Base-by-base conservation (phyloP, 2,329 filamentous ascomycete species). In the Apiospora malaysiana region DNA sequence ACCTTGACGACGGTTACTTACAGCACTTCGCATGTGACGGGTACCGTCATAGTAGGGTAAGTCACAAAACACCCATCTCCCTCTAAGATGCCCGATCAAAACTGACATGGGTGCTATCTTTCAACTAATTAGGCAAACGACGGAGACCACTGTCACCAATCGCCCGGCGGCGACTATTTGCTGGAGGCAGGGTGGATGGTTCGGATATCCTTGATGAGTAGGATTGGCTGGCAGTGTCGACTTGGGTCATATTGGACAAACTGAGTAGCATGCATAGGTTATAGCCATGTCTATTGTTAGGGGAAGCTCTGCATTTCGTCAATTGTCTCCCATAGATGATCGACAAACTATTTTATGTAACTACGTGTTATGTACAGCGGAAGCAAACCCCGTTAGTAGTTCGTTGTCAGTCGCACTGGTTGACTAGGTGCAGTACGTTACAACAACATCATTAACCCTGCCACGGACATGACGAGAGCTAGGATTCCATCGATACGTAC, bases 11-110 rank as follows among this genome's bases (percentile, higher is more conserved):
- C 79, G 66, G 69, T 82, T 42, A 72, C 76, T n/a, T 82, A 82
- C 70, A 74, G 74, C 37, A 83, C 81, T 14, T 78, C 73, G 9
- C 79, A 79, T n/a, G 70, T 78, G 8, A 74, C 76, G 0, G 81
- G 79, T 7, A 82, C 80, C 14, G 77, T 82, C 32, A 80, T 77
- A 76, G 74, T 81, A 42, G 79, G 78, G 81, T 82, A 80, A n/a
- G 79, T 75, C 69, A 43, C 49, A 2, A 46, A 21, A 18, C 9
- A 14, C n/a, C n/a, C 7, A 10, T n/a, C 8, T 27, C 16, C 10
- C 32, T 6, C 43, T 66, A 16, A 45, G 12, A 45, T 45, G 16
- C 5, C 1, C 21, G 8, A 40, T 40, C 32, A 14, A 47, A 23
- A 9, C 37, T 56, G 46, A 59, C 51, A 23, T 10, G 12, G 32